phyloP scores from a whole-genome alignment of 768 basidiomycete species.

The Kwoniella dendrophila region DNA sequence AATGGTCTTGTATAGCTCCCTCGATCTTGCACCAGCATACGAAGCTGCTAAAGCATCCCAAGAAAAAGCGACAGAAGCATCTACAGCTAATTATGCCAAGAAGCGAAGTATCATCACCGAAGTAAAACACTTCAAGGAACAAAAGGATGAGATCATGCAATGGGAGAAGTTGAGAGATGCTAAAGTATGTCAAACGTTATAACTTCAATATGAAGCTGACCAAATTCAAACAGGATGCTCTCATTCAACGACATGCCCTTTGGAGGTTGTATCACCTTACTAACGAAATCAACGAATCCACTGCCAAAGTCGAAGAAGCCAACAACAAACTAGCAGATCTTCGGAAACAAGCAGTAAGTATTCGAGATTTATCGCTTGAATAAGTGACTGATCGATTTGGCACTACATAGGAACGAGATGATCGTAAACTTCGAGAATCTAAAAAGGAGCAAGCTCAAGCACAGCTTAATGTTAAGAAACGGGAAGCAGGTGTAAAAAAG shows the following conservation, averaged over 20 bases:
- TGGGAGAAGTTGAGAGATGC: slow-evolving; percentile 78
- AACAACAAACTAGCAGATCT: slow-evolving; percentile 72
- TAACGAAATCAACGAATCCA: slow-evolving; percentile 73
- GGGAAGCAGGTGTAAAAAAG: slow-evolving; percentile 85
- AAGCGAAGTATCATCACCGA: slow-evolving; percentile 90
- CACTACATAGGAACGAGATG: slow-evolving; percentile 57
- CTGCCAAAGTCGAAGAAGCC: slow-evolving; percentile 68
- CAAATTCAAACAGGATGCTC: slow-evolving; percentile 65
- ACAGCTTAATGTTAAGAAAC: slow-evolving; percentile 72
- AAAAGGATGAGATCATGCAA: slow-evolving; percentile 86
- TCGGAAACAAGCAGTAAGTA: slow-evolving; percentile 65
- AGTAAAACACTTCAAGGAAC: slow-evolving; percentile 96
- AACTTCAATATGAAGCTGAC: neutral
- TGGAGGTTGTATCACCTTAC: slow-evolving; percentile 91
- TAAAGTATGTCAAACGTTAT: slow-evolving; percentile 61
- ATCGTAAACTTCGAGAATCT: slow-evolving; percentile 71
- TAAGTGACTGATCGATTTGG: neutral
- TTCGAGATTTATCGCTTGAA: neutral
- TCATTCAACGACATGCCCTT: slow-evolving; percentile 77
- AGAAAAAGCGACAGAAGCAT: slow-evolving; percentile 88
- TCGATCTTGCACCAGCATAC: slow-evolving; percentile 85
- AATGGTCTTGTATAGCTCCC: slow-evolving; percentile 59
- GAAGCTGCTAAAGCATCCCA: slow-evolving; percentile 84
- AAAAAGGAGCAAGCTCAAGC: slow-evolving; percentile 79
- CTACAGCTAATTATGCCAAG: slow-evolving; percentile 92